Base-by-base conservation (phyloP, 2,329 filamentous ascomycete genomes). In the Beauveria varroae region DNA sequence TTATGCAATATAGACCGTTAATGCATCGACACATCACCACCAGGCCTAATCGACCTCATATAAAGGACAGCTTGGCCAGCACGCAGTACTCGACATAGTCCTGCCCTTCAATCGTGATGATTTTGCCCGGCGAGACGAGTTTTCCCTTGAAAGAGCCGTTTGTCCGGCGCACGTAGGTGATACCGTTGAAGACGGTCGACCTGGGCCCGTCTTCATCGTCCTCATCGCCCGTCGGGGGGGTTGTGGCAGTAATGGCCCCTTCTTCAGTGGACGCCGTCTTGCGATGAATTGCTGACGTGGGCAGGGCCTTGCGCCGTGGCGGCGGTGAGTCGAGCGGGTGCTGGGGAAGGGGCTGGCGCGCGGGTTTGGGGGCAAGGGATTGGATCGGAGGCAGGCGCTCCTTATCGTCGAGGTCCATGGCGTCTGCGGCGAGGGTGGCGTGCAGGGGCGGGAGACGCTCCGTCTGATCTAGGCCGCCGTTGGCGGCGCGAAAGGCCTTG, bases 51-150 rank as follows among this genome's bases (percentile, higher is more conserved):
- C 37, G 14, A 9, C 41, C 52, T 49, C 26, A 60, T 26, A 60
- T 30, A 54, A 60, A 60, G 2, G 58, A 54, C 43, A 60, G 30
- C 30, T 60, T 60, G 30, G 60, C 54, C 60, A 62, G 47, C 41
- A 62, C 54, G 28, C 60, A 57, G 40, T 62, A 62, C 53, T 62
- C 60, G 14, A 62, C 60, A 53, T 62, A 62, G 34, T 62, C 60
- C 28, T 62, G 52, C 14, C 54, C 54, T 26, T 62, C 60, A 57
- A 62, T 62, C 37, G 60, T 62, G n/a, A 62, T 57, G 28, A 62
- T 57, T 12, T 57, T 62, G 53, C 60, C 60, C 34, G 60, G 60
- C n/a, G 60, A 62, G 20, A 62, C 60, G 40, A 57, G 54, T 40
- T 57, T 62, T 1, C 60, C 52, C 18, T 47, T 51, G 18, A 62